phyloP scores from a whole-genome alignment of 1,284 basidiomycete species.

The Wallemia mellicola region DNA sequence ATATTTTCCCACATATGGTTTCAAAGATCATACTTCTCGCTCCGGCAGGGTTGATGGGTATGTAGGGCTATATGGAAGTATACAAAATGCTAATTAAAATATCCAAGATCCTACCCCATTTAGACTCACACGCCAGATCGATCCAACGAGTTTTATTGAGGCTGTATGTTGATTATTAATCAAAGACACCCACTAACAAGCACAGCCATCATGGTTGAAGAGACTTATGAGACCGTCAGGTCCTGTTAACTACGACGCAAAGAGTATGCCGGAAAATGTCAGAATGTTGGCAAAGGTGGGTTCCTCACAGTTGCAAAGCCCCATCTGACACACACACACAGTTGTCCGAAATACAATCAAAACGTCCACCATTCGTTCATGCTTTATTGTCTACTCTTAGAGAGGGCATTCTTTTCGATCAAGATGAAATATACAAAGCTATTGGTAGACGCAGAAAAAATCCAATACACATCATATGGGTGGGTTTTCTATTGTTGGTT shows the following conservation, averaged over 20 bases:
- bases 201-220: neutral
- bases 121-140: neutral
- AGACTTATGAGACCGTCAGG: neutral
- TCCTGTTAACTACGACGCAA: neutral
- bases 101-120: conserved; percentile 35
- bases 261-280: neutral
- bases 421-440: conserved; percentile 22
- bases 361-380: conserved; percentile 36
- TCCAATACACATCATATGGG: conserved; percentile 33
- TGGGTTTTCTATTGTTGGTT: conserved; percentile 13
- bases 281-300: neutral
- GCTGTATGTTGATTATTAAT: neutral
- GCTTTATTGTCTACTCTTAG: conserved; percentile 40
- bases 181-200: neutral
- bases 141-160: neutral
- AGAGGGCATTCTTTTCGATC: conserved; percentile 35
- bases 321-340: neutral
- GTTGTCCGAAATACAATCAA: conserved; percentile 22
- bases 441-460: conserved; percentile 17
- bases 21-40: conserved; percentile 32
- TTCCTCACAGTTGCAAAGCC: neutral
- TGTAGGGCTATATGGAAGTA: conserved; percentile 17
- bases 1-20: conserved; percentile 34
- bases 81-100: conserved; percentile 29
- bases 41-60: conserved; percentile 31